Conservation (phyloP, 495 filamentous ascomycete species). For the Arthonia radiata region DNA sequence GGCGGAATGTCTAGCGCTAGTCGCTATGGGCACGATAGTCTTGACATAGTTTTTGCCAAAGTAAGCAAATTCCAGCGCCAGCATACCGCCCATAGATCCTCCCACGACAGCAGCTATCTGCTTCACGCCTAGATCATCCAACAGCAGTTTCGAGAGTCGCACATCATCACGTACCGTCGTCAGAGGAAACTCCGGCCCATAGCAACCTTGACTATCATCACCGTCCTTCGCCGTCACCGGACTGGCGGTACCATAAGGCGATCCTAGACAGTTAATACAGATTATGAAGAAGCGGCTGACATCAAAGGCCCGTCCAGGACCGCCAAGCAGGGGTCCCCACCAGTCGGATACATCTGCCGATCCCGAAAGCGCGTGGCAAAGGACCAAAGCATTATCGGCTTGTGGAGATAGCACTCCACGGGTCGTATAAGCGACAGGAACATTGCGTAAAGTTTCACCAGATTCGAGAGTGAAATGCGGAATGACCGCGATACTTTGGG, state of each 20-base stretch:
- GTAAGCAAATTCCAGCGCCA: conserved; percentile 89
- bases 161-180: conserved; percentile 93
- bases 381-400: conserved; percentile 79
- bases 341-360: conserved; percentile 92
- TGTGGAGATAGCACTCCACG: conserved; percentile 49
- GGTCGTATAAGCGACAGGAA: conserved; percentile 81
- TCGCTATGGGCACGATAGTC: conserved; percentile 79
- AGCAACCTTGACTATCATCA: conserved; percentile 43
- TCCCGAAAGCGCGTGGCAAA: conserved; percentile 89
- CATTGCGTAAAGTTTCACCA: conserved; percentile 63
- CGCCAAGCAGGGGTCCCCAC: conserved; percentile 90
- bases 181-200: conserved; percentile 88
- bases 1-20: conserved; percentile 83
- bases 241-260: conserved; percentile 88
- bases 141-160: conserved; percentile 69
- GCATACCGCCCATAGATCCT: conserved; percentile 97
- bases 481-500: conserved; percentile 64
- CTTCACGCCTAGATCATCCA: conserved; percentile 70
- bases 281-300: conserved; percentile 77
- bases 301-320: conserved; percentile 78
- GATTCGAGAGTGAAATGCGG: conserved; percentile 87
- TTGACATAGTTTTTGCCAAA: conserved; percentile 87
- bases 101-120: conserved; percentile 78
- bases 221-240: conserved; percentile 76
- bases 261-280: conserved; percentile 88